Evolutionary conservation across 78 protist genomes (phyloP), one percentile per base, ranked within the genome.

Genomic region (Dictyostelium purpureum): DNA sequence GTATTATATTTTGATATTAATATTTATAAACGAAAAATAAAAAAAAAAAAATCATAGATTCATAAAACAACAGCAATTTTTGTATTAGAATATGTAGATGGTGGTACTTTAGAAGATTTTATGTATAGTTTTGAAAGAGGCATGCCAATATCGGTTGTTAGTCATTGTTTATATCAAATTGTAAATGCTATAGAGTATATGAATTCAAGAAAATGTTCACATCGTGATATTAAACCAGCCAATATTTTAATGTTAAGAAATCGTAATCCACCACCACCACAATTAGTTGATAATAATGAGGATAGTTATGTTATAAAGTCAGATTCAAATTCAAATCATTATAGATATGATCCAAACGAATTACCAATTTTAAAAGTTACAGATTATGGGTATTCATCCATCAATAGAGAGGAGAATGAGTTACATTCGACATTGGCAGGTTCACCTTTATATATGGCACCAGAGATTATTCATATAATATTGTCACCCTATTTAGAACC

Each of bases 1-100:
- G 28, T 63, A 6, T 31, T n/a, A n/a, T n/a, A n/a, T 63, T 5
- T 31, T 63, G 35, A 63, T 63, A 10, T 12, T 47, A 10, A n/a
- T n/a, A n/a, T n/a, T n/a, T n/a, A n/a, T n/a, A n/a, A n/a, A n/a
- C n/a, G n/a, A n/a, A n/a, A n/a, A n/a, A n/a, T n/a, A n/a, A n/a
- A n/a, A n/a, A n/a, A n/a, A n/a, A n/a, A 10, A 24, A 3, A 19
- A 11, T 26, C 9, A 18, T 24, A 81, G 89, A 69, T 18, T 33
- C 90, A 83, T 26, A 83, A 57, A 83, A 83, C 90, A 40, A 83
- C 90, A 83, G 90, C 90, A 31, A 83, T 83, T 31, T 83, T 83
- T 40, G 49, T 83, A 31, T 71, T 83, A 33, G 90, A 83, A 35
- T 83, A 83, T 71, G 77, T 83, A 42, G 90, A 83, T 83, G 90